phyloP scores from a whole-genome alignment of 768 basidiomycete species.

The Lentinula detonsa region DNA sequence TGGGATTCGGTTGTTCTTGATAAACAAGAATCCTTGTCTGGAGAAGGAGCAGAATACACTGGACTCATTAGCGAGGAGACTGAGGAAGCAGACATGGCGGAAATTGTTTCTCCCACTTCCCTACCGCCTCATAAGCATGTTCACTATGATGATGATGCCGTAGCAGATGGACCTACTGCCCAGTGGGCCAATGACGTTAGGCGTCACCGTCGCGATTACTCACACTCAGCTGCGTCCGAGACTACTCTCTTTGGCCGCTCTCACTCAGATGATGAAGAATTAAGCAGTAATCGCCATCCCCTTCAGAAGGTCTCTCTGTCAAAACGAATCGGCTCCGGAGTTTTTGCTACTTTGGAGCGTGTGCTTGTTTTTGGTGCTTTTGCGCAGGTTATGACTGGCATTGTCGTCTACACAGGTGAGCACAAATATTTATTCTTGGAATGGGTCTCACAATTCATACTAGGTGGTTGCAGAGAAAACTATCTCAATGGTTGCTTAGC shows the following conservation, averaged over 20 bases:
- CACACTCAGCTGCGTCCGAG: conserved; percentile 43
- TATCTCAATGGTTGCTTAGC: conserved; percentile 83
- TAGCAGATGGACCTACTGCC: conserved; percentile 32
- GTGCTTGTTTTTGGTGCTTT: conserved; percentile 68
- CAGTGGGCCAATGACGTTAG: conserved; percentile 49
- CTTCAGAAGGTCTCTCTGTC: conserved; percentile 20
- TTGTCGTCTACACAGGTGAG: conserved; percentile 72
- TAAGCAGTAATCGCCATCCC: conserved; percentile 14
- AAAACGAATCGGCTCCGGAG: conserved; percentile 35
- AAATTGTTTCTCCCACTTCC: conserved; percentile 14
- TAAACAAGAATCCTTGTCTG: conserved; percentile 22
- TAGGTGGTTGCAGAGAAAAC: conserved; percentile 71
- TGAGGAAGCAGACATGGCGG: conserved; percentile 47
- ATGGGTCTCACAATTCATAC: conserved; percentile 4
- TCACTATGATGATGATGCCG: conserved; percentile 15
- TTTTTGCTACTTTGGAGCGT: conserved; percentile 55
- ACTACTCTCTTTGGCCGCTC: conserved; percentile 50
- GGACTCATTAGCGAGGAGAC: conserved; percentile 50
- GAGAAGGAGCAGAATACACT: conserved; percentile 45
- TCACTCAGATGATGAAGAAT: conserved; percentile 53
- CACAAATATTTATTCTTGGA: neutral
- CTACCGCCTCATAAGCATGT: conserved; percentile 6
- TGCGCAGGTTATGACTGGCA: conserved; percentile 58
- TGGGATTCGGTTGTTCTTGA: conserved; percentile 56
- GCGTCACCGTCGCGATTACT: conserved; percentile 35